Conservation (phyloP, 176 grass and related monocot species). For the Rhynchospora tenuis region DNA sequence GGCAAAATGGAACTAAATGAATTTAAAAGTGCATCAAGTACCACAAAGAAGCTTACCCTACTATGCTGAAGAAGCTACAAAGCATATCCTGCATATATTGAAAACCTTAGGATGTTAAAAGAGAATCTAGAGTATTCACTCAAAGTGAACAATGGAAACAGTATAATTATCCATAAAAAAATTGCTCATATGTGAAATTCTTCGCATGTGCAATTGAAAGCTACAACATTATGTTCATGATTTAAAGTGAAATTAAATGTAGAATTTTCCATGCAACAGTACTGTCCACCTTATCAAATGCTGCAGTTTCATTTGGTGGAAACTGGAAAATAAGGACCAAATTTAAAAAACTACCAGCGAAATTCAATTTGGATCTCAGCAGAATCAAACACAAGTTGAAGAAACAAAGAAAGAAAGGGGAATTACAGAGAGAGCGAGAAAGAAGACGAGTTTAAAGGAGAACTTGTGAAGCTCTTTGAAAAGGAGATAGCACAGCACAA, state of each 20-base stretch:
- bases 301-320: too few relatives aligned
- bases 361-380: background rate
- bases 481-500: slow-evolving; percentile 90
- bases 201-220: too few relatives aligned
- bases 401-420: background rate
- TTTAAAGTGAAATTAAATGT: too few relatives aligned
- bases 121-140: background rate
- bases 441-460: slow-evolving; percentile 98
- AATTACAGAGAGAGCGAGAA: slow-evolving; percentile 74
- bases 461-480: slow-evolving; percentile 98
- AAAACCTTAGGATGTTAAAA: slow-evolving; percentile 28
- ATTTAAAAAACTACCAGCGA: too few relatives aligned
- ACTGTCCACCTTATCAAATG: too few relatives aligned
- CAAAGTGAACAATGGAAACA: background rate
- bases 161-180: too few relatives aligned
- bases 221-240: too few relatives aligned
- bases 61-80: slow-evolving; percentile 92
- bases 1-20: background rate
- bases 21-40: background rate
- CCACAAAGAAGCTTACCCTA: slow-evolving; percentile 55
- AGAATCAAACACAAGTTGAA: background rate
- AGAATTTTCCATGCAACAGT: too few relatives aligned
- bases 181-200: too few relatives aligned
- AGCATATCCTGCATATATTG: slow-evolving; percentile 76
- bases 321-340: too few relatives aligned